Conservation (phyloP, 2,329 filamentous ascomycete genomes). For the Magnaporthales sp. region DNA sequence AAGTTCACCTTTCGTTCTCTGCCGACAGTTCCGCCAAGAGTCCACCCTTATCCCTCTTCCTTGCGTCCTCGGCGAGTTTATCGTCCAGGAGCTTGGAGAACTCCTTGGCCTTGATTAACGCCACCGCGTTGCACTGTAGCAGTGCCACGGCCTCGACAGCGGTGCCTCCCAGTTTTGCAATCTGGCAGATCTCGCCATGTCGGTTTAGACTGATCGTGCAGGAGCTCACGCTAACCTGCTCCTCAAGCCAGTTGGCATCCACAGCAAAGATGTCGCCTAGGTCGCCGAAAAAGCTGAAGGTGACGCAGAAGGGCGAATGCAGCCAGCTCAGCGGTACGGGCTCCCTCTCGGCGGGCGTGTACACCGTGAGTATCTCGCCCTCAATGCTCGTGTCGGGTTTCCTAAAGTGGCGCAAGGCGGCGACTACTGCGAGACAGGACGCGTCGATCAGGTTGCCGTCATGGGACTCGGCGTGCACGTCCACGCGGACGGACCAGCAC, state of each 20-base stretch:
- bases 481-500: constrained; percentile 84
- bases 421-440: constrained; percentile 77
- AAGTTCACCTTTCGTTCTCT: constrained; percentile 70
- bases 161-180: constrained; percentile 81
- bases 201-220: constrained; percentile 80
- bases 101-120: constrained; percentile 71
- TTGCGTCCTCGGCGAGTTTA: constrained; percentile 68
- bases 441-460: constrained; percentile 87
- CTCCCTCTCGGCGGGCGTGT: constrained; percentile 75
- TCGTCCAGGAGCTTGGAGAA: constrained; percentile 65
- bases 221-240: constrained; percentile 65
- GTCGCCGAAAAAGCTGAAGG: constrained; percentile 74
- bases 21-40: constrained; percentile 69
- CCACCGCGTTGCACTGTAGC: constrained; percentile 66
- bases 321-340: constrained; percentile 85
- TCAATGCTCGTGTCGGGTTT: constrained; percentile 83
- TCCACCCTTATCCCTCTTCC: constrained; percentile 69
- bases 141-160: constrained; percentile 73
- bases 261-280: constrained; percentile 62
- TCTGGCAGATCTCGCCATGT: constrained; percentile 83
- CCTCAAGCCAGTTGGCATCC: constrained; percentile 67
- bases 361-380: constrained; percentile 76
- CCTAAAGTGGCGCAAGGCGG: constrained; percentile 83
- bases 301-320: constrained; percentile 85
- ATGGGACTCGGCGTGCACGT: constrained; percentile 84